Conservation (phyloP, 495 filamentous ascomycete species). For the Hypoxylon cercidicola region DNA sequence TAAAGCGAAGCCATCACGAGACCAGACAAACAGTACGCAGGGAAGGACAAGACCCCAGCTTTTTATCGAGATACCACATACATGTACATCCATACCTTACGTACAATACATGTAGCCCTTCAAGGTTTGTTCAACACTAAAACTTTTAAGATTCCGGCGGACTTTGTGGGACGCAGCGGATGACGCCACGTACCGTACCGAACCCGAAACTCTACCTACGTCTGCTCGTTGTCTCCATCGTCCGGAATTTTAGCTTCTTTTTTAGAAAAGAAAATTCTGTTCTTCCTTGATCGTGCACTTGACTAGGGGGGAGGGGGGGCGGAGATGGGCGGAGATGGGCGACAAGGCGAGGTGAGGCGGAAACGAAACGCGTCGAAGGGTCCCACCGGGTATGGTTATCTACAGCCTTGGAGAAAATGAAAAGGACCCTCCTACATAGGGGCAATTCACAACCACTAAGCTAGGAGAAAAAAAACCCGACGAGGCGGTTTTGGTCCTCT, state of each 20-base stretch:
- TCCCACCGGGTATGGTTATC: not conserved
- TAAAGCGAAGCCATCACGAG: conserved; percentile 8
- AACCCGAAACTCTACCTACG: conserved; percentile 38
- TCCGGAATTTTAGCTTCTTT: conserved; percentile 16
- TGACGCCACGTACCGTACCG: conserved; percentile 50
- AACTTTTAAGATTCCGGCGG: conserved; percentile 17
- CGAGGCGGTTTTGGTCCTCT: conserved; percentile 18
- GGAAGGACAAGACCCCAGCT: conserved; percentile 12
- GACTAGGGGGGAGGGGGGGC: not conserved
- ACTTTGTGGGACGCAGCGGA: conserved; percentile 38
- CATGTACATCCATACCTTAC: too few species aligned
- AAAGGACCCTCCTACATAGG: conserved; percentile 7
- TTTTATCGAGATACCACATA: not conserved
- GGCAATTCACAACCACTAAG: not conserved
- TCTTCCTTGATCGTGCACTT: not conserved
- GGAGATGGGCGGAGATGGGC: not conserved
- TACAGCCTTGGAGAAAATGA: conserved; percentile 2
- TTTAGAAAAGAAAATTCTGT: not conserved
- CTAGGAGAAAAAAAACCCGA: conserved; percentile 4
- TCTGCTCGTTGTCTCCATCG: conserved; percentile 31
- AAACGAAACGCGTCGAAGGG: not conserved
- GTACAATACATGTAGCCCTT: too few species aligned
- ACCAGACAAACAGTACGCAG: not conserved
- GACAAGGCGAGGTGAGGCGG: not conserved
- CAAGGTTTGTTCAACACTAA: conserved; percentile 23